phyloP scores from a whole-genome alignment of 1,284 basidiomycete species.

The Cutaneotrichosporon mucoides region DNA sequence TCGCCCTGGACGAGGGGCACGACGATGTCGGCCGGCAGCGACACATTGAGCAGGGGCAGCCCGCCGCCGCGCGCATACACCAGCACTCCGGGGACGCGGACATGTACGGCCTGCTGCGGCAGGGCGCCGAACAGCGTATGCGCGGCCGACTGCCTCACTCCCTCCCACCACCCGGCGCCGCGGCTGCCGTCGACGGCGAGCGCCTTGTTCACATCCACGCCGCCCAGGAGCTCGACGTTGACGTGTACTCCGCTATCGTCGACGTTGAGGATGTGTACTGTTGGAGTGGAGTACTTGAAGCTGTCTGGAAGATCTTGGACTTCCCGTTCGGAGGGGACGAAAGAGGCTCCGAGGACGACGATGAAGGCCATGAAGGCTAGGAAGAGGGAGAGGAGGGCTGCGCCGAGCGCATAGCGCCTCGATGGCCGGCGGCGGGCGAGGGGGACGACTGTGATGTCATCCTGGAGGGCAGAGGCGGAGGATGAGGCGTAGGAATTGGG shows the following conservation, averaged over 20 bases:
- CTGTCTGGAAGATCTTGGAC: slow-evolving; percentile 1
- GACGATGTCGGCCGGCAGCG: slow-evolving; percentile 20
- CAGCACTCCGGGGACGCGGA: slow-evolving; percentile 18
- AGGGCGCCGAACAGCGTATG: slow-evolving; percentile 20
- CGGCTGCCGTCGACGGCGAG: slow-evolving; percentile 30
- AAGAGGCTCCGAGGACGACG: slow-evolving; percentile 31
- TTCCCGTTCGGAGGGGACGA: slow-evolving; percentile 14
- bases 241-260: slow-evolving; percentile 39
- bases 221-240: slow-evolving; percentile 35
- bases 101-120: slow-evolving; percentile 15
- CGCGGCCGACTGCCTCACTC: slow-evolving; percentile 25
- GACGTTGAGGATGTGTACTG: slow-evolving; percentile 39
- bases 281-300: slow-evolving; percentile 8
- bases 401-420: no score
- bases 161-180: slow-evolving; percentile 46
- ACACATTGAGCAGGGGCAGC: slow-evolving; percentile 28
- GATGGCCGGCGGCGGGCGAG: no score
- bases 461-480: not conserved
- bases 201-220: slow-evolving; percentile 39
- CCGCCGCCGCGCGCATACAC: slow-evolving; percentile 5
- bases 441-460: not conserved
- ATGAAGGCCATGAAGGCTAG: not conserved
- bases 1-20: slow-evolving; percentile 28
- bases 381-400: no score
- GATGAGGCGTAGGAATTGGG: not conserved